Conservation (phyloP, 768 basidiomycete species). For the Hemileccinum impolitum region DNA sequence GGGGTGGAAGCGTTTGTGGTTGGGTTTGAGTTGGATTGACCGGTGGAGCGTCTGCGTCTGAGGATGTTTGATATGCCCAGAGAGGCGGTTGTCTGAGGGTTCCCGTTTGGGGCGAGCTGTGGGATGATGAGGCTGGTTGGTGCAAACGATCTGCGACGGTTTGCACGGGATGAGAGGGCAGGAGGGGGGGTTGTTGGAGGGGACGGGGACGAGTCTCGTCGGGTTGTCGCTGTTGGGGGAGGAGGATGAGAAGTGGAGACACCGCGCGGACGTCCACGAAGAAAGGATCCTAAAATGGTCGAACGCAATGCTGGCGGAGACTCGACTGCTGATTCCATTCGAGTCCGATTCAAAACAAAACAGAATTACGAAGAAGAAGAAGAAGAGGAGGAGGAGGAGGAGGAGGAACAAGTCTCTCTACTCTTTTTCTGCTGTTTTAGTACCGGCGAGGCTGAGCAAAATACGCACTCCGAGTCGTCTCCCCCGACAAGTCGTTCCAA, state of each 20-base stretch:
- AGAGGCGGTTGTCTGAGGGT: slow-evolving; percentile 28
- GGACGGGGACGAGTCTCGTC: slow-evolving; percentile 39
- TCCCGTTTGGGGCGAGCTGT: slow-evolving; percentile 32
- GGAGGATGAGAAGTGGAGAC: slow-evolving; percentile 53
- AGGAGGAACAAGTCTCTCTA: slow-evolving; percentile 2
- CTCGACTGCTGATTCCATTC: slow-evolving; percentile 15
- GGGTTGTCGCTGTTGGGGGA: slow-evolving; percentile 6
- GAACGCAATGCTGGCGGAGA: slow-evolving; percentile 39
- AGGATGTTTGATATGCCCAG: slow-evolving; percentile 62
- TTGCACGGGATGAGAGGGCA: slow-evolving; percentile 23
- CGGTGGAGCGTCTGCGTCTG: slow-evolving; percentile 62
- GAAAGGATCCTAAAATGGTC: slow-evolving; percentile 70
- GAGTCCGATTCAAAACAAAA: neutral
- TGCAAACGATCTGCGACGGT: slow-evolving; percentile 40
- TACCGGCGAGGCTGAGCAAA: slow-evolving; percentile 15
- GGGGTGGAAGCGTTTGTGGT: slow-evolving; percentile 1
- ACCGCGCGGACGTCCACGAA: slow-evolving; percentile 68
- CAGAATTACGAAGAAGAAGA: too few relatives aligned
- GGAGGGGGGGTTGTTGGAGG: slow-evolving; percentile 42
- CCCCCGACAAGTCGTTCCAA: too few relatives aligned
- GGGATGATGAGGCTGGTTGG: slow-evolving; percentile 34
- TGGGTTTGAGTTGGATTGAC: slow-evolving; percentile 39
- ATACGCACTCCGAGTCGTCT: too few relatives aligned
- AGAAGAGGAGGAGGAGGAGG: neutral
- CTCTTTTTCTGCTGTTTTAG: slow-evolving; percentile 15